phyloP scores from a whole-genome alignment of 2,329 filamentous ascomycete genomes.

The Ophiostoma quercus region DNA sequence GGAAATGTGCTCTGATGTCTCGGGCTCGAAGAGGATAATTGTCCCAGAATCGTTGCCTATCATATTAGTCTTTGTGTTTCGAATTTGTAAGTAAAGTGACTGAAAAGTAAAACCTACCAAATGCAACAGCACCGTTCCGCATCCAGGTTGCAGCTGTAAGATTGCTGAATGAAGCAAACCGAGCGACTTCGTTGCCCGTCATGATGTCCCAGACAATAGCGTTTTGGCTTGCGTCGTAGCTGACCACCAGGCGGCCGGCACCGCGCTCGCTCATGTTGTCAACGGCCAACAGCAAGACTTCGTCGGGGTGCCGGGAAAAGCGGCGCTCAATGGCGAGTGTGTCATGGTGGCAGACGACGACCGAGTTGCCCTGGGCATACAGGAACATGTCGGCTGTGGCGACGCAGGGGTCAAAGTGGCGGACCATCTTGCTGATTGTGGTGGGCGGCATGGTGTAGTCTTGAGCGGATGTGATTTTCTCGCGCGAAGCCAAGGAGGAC shows the following conservation, averaged over 20 bases:
- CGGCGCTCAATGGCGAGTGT: slow-evolving; percentile 81
- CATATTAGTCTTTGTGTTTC: neutral
- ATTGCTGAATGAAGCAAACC: slow-evolving; percentile 88
- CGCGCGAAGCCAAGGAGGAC: slow-evolving; percentile 45
- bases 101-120: slow-evolving; percentile 58
- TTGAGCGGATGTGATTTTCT: slow-evolving; percentile 37
- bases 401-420: slow-evolving; percentile 77
- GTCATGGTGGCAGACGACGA: slow-evolving; percentile 89
- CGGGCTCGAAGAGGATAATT: slow-evolving; percentile 89
- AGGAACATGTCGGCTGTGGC: slow-evolving; percentile 88
- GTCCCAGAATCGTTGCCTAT: slow-evolving; percentile 87
- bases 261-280: slow-evolving; percentile 88
- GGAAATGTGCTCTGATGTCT: slow-evolving; percentile 87
- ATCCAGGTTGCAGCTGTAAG: slow-evolving; percentile 88
- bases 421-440: slow-evolving; percentile 43
- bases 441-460: slow-evolving; percentile 51
- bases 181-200: slow-evolving; percentile 81
- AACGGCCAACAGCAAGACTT: slow-evolving; percentile 77
- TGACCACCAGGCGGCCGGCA: slow-evolving; percentile 79
- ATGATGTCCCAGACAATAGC: slow-evolving; percentile 96
- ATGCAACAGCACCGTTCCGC: slow-evolving; percentile 93
- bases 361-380: slow-evolving; percentile 74
- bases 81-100: neutral
- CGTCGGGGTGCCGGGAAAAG: slow-evolving; percentile 77
- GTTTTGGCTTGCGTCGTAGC: slow-evolving; percentile 84